Conservation (phyloP, 75 land plant genomes). For the Azolla pinnata region DNA sequence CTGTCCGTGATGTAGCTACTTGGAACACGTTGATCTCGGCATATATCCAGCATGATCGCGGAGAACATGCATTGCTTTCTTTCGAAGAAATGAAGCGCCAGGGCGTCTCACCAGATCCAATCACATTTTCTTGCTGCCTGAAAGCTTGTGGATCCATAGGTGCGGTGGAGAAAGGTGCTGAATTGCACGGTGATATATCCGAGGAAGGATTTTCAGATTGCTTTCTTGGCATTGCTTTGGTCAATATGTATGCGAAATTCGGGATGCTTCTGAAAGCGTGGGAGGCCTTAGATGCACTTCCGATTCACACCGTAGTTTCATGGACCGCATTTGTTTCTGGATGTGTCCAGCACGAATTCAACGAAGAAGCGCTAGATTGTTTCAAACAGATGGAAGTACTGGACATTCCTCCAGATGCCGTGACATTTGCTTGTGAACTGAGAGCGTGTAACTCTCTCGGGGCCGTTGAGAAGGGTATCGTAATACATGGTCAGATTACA, state of each 20-base stretch:
- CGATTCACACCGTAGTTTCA: constrained; percentile 10
- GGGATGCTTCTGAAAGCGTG: constrained; percentile 42
- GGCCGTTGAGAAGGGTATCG: not conserved
- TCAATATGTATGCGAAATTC: constrained; percentile 69
- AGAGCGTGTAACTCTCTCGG: not conserved
- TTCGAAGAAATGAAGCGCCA: too few relatives aligned
- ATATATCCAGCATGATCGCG: too few relatives aligned
- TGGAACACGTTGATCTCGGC: too few relatives aligned
- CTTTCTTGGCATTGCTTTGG: constrained; percentile 48
- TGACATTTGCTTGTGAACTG: constrained; percentile 2
- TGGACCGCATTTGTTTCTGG: constrained; percentile 13
- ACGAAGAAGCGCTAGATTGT: constrained; percentile 4
- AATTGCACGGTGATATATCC: too few relatives aligned
- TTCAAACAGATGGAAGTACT: constrained; percentile 9
- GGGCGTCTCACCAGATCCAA: too few relatives aligned
- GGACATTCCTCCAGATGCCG: not conserved
- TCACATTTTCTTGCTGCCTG: too few relatives aligned
- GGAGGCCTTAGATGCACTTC: constrained; percentile 25
- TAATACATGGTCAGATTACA: constrained; percentile 3
- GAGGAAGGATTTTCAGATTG: too few relatives aligned
- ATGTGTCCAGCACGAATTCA: constrained; percentile 7
- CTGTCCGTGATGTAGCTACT: too few relatives aligned
- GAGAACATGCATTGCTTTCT: too few relatives aligned
- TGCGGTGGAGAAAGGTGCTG: too few relatives aligned
- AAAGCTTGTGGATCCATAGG: too few relatives aligned